Percentiles rank a stretch among this genome's conserved stretches.
phyloP scores from a whole-genome alignment of 2,329 filamentous ascomycete genomes.

The Monosporascus sp. region DNA sequence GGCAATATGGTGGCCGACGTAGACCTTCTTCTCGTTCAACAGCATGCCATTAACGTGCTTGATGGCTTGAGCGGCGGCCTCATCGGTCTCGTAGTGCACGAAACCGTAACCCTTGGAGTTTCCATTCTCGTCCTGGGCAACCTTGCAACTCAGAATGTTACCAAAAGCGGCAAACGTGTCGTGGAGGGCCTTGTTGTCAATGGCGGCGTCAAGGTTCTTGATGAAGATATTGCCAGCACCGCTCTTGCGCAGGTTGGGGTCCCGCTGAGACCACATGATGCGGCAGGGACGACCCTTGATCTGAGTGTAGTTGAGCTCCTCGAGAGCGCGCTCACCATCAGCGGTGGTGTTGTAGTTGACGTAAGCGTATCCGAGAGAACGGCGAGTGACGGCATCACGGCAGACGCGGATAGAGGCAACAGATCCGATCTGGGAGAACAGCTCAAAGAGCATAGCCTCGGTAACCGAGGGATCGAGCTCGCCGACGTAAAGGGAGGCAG shows the following conservation, averaged over 20 bases:
- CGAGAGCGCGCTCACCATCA: slow-evolving; percentile 95
- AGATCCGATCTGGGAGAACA: slow-evolving; percentile 98
- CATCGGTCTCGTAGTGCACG: slow-evolving; percentile 98
- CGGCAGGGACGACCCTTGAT: slow-evolving; percentile 99
- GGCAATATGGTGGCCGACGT: slow-evolving; percentile 97
- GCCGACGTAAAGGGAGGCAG: slow-evolving; percentile 96
- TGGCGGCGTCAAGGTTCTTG: slow-evolving; percentile 98
- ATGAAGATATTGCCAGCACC: slow-evolving; percentile 99
- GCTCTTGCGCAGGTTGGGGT: slow-evolving; percentile 97
- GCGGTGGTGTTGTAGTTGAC: slow-evolving; percentile 99
- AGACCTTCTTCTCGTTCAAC: slow-evolving; percentile 99
- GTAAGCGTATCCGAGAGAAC: slow-evolving; percentile 98
- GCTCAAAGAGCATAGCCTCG: slow-evolving; percentile 99
- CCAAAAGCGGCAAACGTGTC: slow-evolving; percentile 98
- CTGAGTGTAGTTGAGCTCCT: slow-evolving; percentile 98
- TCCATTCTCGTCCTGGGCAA: slow-evolving; percentile 92
- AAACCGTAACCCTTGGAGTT: slow-evolving; percentile 99
- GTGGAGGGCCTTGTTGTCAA: slow-evolving; percentile 99
- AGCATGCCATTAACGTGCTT: slow-evolving; percentile 99
- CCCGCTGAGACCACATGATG: slow-evolving; percentile 99
- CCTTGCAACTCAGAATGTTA: slow-evolving; percentile 99
- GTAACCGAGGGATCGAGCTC: slow-evolving; percentile 97
- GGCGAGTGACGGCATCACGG: slow-evolving; percentile 96
- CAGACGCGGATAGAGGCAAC: slow-evolving; percentile 99
- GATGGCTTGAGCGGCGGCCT: slow-evolving; percentile 94